Base-by-base conservation (phyloP, 305 asterid species). In the Striga hermonthica region DNA sequence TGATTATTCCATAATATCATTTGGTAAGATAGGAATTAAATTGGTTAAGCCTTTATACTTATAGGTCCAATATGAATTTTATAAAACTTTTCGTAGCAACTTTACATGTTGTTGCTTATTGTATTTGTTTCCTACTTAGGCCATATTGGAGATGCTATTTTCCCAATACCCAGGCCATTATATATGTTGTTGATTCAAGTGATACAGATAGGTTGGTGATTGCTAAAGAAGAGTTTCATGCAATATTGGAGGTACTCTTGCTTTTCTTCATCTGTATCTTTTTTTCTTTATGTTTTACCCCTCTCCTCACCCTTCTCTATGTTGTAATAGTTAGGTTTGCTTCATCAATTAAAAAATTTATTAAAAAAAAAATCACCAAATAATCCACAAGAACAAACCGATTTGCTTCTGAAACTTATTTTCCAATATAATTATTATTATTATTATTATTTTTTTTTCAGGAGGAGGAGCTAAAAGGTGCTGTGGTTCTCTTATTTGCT, bases 131-230 rank as follows among this genome's bases (percentile, higher is more conserved):
- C 56, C 67, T 43, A 15, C 50, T 11, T 55, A 90, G 98, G 84
- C 98, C 97, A 41, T 89, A 92, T 78, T 92, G 98, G 97, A 81
- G 97, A 68, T 92, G 98, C 85, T 91, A 91, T 78, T 91, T 87
- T 66, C 97, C 98, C 47, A 91, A 91, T 75, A 91, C 98, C 64
- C 98, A 91, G 80, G 98, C 97, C 74, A 87, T 91, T 69, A 89
- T 91, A 71, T 91, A 91, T 75, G 98, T 91, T 71, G 97, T 92
- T 60, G 98, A 92, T 82, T 92, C 97, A 58, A 92, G 98, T 73
- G 98, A 92, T 74, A 89, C 96, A 2, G 98, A 92, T 71, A 80
- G 98, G 82, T 82, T 92, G 75, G 88, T 83, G 78, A 77, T 87
- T 79, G 97, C 97, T 62, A 92, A 77, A 68, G 98, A 92, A 81